Evolutionary conservation across 805 yeast species (phyloP).

Genomic region (Candida xiaguanensis): DNA sequence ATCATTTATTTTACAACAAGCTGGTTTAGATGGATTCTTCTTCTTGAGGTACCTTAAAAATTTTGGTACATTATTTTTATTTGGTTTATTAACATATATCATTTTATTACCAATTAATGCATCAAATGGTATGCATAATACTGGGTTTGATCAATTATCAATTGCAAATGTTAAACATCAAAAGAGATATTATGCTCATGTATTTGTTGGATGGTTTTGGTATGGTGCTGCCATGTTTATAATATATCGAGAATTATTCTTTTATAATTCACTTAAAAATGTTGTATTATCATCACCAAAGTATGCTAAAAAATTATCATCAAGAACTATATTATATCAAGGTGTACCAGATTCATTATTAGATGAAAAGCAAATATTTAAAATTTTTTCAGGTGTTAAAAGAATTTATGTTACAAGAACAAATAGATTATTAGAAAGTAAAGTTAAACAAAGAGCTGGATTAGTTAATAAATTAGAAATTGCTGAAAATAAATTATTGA

Average conservation of each 20-base stretch:
- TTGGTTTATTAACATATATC: constrained; percentile 52
- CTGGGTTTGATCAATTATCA: constrained; percentile 73
- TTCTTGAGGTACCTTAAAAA: constrained; percentile 74
- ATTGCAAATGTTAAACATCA: constrained; percentile 66
- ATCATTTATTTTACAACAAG: constrained; percentile 73
- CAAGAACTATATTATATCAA: constrained; percentile 81
- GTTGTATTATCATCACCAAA: constrained; percentile 79
- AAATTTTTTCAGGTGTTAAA: constrained; percentile 78
- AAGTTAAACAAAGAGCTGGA: constrained; percentile 56
- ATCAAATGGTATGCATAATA: constrained; percentile 53
- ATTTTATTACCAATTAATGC: constrained; percentile 84
- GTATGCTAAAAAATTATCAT: constrained; percentile 68
- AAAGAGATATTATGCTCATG: constrained; percentile 81
- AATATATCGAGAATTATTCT: constrained; percentile 78
- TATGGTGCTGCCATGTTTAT: constrained; percentile 68
- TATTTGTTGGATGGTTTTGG: constrained; percentile 72
- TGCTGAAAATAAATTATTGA: constrained; percentile 57
- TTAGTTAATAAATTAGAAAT: constrained; percentile 63
- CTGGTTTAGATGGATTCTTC: constrained; percentile 93
- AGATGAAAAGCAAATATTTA: constrained; percentile 67
- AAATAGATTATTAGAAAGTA: constrained; percentile 48
- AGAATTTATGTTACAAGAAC: constrained; percentile 78
- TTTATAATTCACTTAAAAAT: constrained; percentile 70
- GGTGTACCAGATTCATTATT: constrained; percentile 74
- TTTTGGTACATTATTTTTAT: constrained; percentile 44